phyloP scores from a whole-genome alignment of 805 yeast genomes.

The Zygoascus flipseniorum region DNA sequence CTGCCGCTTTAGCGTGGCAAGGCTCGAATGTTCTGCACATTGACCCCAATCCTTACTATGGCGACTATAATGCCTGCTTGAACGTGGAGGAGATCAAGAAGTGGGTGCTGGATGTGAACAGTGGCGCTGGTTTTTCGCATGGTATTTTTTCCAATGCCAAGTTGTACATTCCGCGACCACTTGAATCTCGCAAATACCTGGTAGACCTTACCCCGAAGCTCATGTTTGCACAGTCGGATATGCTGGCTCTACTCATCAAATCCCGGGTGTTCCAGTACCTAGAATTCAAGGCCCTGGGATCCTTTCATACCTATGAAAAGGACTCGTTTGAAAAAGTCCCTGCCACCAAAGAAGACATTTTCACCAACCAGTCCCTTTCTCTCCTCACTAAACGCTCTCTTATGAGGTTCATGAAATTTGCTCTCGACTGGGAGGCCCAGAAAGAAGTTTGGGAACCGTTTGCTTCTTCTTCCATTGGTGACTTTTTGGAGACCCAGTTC shows the following conservation, averaged over 20 bases:
- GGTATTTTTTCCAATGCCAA: conserved; percentile 59
- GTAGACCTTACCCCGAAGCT: conserved; percentile 82
- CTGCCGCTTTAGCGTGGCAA: conserved; percentile 95
- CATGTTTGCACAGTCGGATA: conserved; percentile 83
- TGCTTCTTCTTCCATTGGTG: conserved; percentile 45
- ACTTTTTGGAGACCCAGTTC: conserved; percentile 57
- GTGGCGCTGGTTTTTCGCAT: conserved; percentile 14
- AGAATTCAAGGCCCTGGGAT: conserved; percentile 82
- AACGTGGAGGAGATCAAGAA: conserved; percentile 76
- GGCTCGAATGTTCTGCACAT: conserved; percentile 93
- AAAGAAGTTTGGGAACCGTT: conserved; percentile 48
- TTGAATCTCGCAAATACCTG: conserved; percentile 68
- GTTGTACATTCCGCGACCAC: conserved; percentile 65
- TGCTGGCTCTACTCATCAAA: conserved; percentile 67
- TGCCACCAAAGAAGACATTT: conserved; percentile 85
- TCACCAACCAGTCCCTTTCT: conserved; percentile 75
- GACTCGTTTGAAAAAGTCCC: conserved; percentile 82
- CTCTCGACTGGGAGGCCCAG: conserved; percentile 57
- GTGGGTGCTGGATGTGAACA: conserved; percentile 72
- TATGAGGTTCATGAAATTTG: conserved; percentile 90
- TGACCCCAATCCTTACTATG: conserved; percentile 78
- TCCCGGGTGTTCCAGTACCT: conserved; percentile 84
- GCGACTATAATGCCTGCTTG: conserved; percentile 79
- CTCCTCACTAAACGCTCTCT: conserved; percentile 69
- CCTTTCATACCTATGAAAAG: conserved; percentile 90